Base-by-base conservation (phyloP, 768 basidiomycete genomes). In the Harrya chromipes region DNA sequence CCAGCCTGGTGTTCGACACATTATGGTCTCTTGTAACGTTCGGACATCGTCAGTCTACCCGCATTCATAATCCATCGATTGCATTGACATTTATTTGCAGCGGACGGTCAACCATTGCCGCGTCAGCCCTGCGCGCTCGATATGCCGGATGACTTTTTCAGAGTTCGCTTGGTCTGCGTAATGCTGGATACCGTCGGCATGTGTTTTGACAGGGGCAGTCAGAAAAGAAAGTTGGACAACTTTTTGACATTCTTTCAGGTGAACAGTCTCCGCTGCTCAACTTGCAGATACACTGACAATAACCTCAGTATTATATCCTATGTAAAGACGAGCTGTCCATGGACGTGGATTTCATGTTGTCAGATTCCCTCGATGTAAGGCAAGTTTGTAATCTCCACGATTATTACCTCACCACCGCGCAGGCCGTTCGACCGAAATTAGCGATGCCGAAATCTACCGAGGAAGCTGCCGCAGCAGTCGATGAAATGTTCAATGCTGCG, bases 271-370 rank as follows among this genome's bases (percentile, higher is more conserved):
- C n/a, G 21, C 11, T 33, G 13, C 52, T 17, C 11, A 36, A 24
- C 23, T 46, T 42, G 12, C 44, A 45, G 9, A 40, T 36, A 43
- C 24, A 42, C 44, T 53, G n/a, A 58, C 43, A 13, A 29, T 36
- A 24, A 33, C 33, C 19, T 43, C 52, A 85, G 82, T 85, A 94
- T 50, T 99, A 98, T 66, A 75, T 89, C 14, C 76, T 85, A n/a
- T 90, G 89, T 73, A 99, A 99, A 70, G 79, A 84, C 39, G 74
- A 83, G 20, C 67, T 94, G n/a, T 87, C 97, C 0, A 94, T 97
- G 94, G 97, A 99, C 54, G 87, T 97, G 11, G 94, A 97, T 46
- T 99, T 98, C 70, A 95, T 97, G 92, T 68, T 97, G 7, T 83
- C 84, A 0, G 97, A 99, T 67, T 97, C 95, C 1, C 69, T 99